Evolutionary conservation across 371 early-diverging fungal genomes (phyloP).

Genomic region (Mortierella sp.): DNA sequence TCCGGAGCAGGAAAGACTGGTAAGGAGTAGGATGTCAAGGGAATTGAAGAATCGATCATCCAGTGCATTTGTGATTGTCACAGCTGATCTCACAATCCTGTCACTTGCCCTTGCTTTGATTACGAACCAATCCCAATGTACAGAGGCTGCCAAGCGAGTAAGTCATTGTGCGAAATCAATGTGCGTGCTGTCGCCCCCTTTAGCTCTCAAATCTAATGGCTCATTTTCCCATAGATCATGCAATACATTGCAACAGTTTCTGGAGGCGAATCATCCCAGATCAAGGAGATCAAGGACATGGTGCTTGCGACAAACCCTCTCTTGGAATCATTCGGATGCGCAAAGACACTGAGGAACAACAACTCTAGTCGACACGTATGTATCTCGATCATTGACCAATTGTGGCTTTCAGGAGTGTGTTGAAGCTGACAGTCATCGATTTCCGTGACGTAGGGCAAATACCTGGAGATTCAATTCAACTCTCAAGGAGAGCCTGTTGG

Average conservation of each 20-base stretch:
- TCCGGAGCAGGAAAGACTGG: conserved; percentile 95
- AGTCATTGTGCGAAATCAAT: background rate
- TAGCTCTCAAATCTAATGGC: background rate
- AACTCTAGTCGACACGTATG: conserved; percentile 98
- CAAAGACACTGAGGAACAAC: conserved; percentile 98
- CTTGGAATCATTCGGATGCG: conserved; percentile 99
- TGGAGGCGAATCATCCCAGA: conserved; percentile 78
- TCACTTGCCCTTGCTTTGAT: too few species aligned
- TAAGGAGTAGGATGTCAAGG: conserved; percentile 10
- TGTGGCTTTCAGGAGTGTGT: too few species aligned
- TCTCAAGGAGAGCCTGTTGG: conserved; percentile 94
- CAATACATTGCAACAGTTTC: conserved; percentile 98
- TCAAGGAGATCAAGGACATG: conserved; percentile 95
- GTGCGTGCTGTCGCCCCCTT: background rate
- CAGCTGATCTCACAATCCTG: too few species aligned
- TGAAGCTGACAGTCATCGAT: too few species aligned
- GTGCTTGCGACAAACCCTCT: conserved; percentile 97
- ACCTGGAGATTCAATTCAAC: conserved; percentile 98
- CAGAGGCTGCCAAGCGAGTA: conserved; percentile 85
- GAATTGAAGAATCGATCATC: too few species aligned
- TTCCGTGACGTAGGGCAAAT: conserved; percentile 98
- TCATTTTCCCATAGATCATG: conserved; percentile 72
- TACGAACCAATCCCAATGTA: background rate
- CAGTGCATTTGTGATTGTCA: too few species aligned
- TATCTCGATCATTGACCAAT: background rate